phyloP scores from a whole-genome alignment of 2,329 filamentous ascomycete genomes.

The Dichotomopilus funicola region DNA sequence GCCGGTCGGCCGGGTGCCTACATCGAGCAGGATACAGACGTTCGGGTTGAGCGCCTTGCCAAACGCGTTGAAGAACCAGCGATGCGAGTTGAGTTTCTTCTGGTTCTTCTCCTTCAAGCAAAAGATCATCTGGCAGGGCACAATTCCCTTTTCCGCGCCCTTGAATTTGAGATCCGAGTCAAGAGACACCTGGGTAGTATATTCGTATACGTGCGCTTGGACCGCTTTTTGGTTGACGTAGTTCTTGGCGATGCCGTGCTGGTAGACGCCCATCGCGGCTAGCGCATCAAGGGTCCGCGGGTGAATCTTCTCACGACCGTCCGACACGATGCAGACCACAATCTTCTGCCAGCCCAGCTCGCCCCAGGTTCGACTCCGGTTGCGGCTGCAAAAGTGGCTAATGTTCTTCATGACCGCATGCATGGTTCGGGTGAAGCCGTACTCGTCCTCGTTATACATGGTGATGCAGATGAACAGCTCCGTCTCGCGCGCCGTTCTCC shows the following conservation, averaged over 20 bases:
- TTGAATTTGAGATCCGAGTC: conserved; percentile 97
- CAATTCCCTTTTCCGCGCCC: conserved; percentile 96
- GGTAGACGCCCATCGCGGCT: conserved; percentile 95
- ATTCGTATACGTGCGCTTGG: conserved; percentile 96
- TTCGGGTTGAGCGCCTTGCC: conserved; percentile 89
- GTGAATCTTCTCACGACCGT: conserved; percentile 85
- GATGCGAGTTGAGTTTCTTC: conserved; percentile 96
- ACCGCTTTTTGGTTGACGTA: conserved; percentile 94
- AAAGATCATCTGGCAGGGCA: conserved; percentile 97
- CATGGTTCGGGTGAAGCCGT: conserved; percentile 95
- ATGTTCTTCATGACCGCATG: conserved; percentile 99
- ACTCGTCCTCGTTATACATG: conserved; percentile 99
- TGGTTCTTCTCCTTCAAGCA: conserved; percentile 97
- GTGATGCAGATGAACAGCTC: conserved; percentile 96
- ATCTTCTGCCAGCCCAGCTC: conserved; percentile 99
- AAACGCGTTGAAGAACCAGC: conserved; percentile 99
- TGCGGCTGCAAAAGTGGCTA: conserved; percentile 87
- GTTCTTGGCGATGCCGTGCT: conserved; percentile 98
- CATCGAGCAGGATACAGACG: conserved; percentile 92
- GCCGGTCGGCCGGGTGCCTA: conserved; percentile 82
- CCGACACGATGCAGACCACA: conserved; percentile 92
- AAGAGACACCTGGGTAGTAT: conserved; percentile 94
- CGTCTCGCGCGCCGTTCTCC: conserved; percentile 75
- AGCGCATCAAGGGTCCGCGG: conserved; percentile 88
- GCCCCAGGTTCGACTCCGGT: conserved; percentile 91